phyloP scores from a whole-genome alignment of 208 protist genomes.

The Leishmania braziliensis region DNA sequence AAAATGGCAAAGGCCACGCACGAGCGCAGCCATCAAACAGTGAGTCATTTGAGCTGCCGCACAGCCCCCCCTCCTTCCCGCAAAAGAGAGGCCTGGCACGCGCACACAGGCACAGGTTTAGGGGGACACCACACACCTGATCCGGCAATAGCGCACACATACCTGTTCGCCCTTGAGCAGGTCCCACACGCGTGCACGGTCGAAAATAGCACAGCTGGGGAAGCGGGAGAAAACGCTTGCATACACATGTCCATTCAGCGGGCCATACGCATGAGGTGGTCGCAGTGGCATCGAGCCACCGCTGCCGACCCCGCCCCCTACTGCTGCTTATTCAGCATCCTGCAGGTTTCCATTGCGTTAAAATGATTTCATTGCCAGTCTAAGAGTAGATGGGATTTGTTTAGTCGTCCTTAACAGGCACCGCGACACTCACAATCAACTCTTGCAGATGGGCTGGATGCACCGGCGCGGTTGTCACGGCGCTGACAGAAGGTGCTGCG shows the following conservation, averaged over 20 bases:
- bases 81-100: not conserved
- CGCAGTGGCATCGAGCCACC: not conserved
- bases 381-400: not conserved
- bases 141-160: slow-evolving; percentile 4
- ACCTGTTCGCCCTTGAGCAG: not conserved
- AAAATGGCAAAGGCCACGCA: not conserved
- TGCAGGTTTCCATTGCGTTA: not conserved
- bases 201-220: not conserved
- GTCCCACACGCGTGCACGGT: not conserved
- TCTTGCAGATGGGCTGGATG: not conserved
- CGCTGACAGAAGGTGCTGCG: not conserved
- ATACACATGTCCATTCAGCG: not conserved
- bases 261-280: not conserved
- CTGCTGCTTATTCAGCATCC: not conserved
- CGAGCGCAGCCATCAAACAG: not conserved
- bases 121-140: not conserved
- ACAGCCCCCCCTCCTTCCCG: not conserved
- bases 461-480: not conserved
- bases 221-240: not conserved
- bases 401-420: not conserved
- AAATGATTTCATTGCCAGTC: not conserved
- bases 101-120: not conserved
- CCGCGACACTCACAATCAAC: not conserved
- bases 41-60: not conserved
- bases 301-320: not conserved